Evolutionary conservation across 345 rosid species (phyloP).

Genomic region (rapeseed (Brassica napus)): Da-Ae NC_063446.1:67650501-67651000

Average conservation of each 20-base stretch:
- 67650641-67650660: background rate
- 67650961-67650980: slow-evolving; percentile 58
- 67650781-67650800: slow-evolving; percentile 76
- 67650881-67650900: slow-evolving; percentile 48
- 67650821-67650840: slow-evolving; percentile 51
- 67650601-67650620: slow-evolving; percentile 49
- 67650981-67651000: slow-evolving; percentile 65
- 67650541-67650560: slow-evolving; percentile 39
- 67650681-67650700: background rate
- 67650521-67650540: background rate
- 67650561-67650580: slow-evolving; percentile 56
- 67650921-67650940: slow-evolving; percentile 37
- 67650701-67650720: slow-evolving; percentile 2
- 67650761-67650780: slow-evolving; percentile 65
- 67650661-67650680: background rate
- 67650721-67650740: slow-evolving; percentile 73
- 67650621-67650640: slow-evolving; percentile 49
- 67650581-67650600: slow-evolving; percentile 52
- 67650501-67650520: background rate
- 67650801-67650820: slow-evolving; percentile 49
- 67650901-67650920: slow-evolving; percentile 38
- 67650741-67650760: slow-evolving; percentile 64
- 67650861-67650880: slow-evolving; percentile 68
- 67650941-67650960: slow-evolving; percentile 51
- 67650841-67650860: slow-evolving; percentile 83